Evolutionary conservation across 306 rosid species (phyloP).

Genomic region (Hippophae rhamnoides): DNA sequence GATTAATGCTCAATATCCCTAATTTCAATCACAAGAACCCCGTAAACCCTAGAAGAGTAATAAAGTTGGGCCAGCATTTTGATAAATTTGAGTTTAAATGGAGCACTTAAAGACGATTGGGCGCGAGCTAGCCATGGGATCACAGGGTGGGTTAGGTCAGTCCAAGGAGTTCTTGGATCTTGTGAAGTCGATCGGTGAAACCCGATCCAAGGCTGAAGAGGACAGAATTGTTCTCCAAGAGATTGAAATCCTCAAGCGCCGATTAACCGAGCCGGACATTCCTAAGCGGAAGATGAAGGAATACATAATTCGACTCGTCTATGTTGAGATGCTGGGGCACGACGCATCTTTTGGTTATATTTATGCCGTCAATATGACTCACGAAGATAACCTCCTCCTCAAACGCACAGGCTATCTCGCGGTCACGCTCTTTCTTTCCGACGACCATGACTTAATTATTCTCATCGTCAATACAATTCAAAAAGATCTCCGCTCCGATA

Average conservation of each 20-base stretch:
- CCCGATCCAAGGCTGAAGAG: slow-evolving; percentile 94
- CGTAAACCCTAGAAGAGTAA: background rate
- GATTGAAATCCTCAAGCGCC: slow-evolving; percentile 85
- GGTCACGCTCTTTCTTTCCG: slow-evolving; percentile 74
- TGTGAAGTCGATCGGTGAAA: slow-evolving; percentile 89
- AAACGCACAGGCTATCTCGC: slow-evolving; percentile 94
- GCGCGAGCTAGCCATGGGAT: slow-evolving; percentile 90
- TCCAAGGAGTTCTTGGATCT: slow-evolving; percentile 88
- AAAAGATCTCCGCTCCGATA: slow-evolving; percentile 80
- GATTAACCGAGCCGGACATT: slow-evolving; percentile 69
- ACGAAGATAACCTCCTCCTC: slow-evolving; percentile 56
- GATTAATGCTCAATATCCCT: background rate
- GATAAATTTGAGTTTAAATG: slow-evolving; percentile 18
- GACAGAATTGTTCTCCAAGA: slow-evolving; percentile 82
- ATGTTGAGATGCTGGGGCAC: slow-evolving; percentile 92
- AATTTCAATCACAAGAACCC: background rate
- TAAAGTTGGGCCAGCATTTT: background rate
- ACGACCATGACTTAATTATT: slow-evolving; percentile 80
- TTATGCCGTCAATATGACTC: slow-evolving; percentile 97
- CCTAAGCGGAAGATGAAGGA: slow-evolving; percentile 97
- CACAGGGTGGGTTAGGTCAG: slow-evolving; percentile 93
- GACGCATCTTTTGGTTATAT: slow-evolving; percentile 88
- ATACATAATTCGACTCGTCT: slow-evolving; percentile 76
- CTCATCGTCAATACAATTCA: slow-evolving; percentile 92
- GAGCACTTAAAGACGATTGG: slow-evolving; percentile 91